Percentiles rank a stretch among this genome's conserved stretches.
Evolutionary conservation across 1,139 yeast species (phyloP).

Genomic region (Petasospora fabianii): DNA sequence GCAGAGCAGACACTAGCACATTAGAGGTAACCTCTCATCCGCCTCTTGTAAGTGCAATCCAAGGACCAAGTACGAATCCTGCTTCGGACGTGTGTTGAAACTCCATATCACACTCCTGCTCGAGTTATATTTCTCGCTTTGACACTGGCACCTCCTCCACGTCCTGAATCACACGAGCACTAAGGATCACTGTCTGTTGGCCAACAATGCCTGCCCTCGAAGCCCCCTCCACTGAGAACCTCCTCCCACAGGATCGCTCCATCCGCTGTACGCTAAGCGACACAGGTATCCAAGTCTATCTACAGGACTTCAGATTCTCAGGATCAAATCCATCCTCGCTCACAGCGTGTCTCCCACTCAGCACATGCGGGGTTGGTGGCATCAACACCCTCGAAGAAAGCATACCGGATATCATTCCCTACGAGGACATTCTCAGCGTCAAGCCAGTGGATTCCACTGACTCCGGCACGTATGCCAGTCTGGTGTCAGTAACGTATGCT

Average conservation of each 20-base stretch:
- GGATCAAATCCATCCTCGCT: too few species aligned
- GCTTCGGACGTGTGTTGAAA: too few species aligned
- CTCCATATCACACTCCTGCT: too few species aligned
- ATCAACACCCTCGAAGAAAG: not conserved
- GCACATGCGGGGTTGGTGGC: not conserved
- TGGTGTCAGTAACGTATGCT: slow-evolving; percentile 20
- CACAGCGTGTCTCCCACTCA: too few species aligned
- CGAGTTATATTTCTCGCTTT: too few species aligned
- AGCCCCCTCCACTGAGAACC: slow-evolving; percentile 8
- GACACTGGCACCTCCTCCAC: too few species aligned
- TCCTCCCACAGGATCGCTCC: slow-evolving; percentile 1
- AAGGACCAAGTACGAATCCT: too few species aligned
- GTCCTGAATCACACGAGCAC: too few species aligned
- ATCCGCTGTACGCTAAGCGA: slow-evolving; percentile 4
- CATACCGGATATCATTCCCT: slow-evolving; percentile 18
- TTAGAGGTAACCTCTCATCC: too few species aligned
- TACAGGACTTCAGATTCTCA: too few species aligned
- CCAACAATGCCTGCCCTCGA: slow-evolving; percentile 1
- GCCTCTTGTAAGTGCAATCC: too few species aligned
- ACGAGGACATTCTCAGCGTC: slow-evolving; percentile 20
- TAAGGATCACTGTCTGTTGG: not conserved
- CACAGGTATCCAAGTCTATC: slow-evolving; percentile 5
- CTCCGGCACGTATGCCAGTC: slow-evolving; percentile 1
- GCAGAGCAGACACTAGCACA: too few species aligned
- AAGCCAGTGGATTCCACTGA: slow-evolving; percentile 3